Evolutionary conservation across 73 alveolate species (phyloP), one percentile per base, ranked within the genome.

Genomic region (Tetrahymena thermophila): DNA sequence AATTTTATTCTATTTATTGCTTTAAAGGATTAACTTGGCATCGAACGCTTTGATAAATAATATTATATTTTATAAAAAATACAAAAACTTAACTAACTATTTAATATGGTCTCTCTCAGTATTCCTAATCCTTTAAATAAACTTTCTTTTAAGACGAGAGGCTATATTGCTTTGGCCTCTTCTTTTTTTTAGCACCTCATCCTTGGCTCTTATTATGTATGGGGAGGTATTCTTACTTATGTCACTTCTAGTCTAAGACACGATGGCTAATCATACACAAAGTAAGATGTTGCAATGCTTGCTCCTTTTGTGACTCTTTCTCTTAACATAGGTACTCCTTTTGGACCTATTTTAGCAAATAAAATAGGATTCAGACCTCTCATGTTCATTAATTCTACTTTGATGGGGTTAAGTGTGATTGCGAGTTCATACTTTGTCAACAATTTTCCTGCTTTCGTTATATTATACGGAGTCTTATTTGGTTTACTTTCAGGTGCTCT

Each of bases 401-500:
- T 71, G 37, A 71, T 71, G 89, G 89, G 89, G 8, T 28, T 71
- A 8, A 23, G 89, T 71, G 89, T 71, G 0, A 71, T 71, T 71
- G 89, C 37, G 17, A 71, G 89, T 42, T 71, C 89, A n/a, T 71
- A 71, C 37, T 71, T 71, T 71, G 89, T 71, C 17, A 71, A 71
- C 11, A 71, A 71, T 13, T 85, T 55, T 35, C 35, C 94, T 17
- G 23, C 31, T 0, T 96, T 96, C 35, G 95, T 50, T 7, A 14
- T 95, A 10, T 93, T 94, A 16, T 95, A 96, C 35, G 98, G 96
- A 35, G 85, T 34, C 15, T 25, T 58, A 35, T 96, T 56, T 84
- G 96, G 96, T 1, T 9, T 96, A 16, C 97, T 97, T 10, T 94
- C 94, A 21, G 98, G 98, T 1, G 37, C 93, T 19, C 34, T 93